Evolutionary conservation across 1,284 basidiomycete species (phyloP).

Genomic region (Cryptococcus sp.): DNA sequence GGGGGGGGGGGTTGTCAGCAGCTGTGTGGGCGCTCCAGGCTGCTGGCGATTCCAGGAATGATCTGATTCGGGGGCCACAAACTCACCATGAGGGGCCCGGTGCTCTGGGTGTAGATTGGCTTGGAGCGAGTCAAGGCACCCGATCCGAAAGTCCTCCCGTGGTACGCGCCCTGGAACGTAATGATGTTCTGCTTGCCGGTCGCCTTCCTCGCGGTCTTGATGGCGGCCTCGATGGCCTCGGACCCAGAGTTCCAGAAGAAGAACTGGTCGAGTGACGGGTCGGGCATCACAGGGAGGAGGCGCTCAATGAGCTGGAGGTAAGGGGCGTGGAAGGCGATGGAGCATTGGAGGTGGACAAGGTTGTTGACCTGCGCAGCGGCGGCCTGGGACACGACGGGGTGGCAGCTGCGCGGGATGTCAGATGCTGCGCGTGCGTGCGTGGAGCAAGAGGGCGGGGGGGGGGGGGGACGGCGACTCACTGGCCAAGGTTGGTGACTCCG

Average conservation of each 20-base stretch:
- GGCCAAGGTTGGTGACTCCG: conserved; percentile 41
- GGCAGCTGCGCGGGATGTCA: conserved; percentile 54
- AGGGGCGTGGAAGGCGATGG: conserved; percentile 60
- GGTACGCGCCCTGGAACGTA: conserved; percentile 81
- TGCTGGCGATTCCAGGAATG: too few species aligned
- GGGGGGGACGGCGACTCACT: conserved; percentile 21
- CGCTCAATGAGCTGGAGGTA: conserved; percentile 66
- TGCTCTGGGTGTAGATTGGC: conserved; percentile 79
- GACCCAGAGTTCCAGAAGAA: conserved; percentile 86
- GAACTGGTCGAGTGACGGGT: conserved; percentile 60
- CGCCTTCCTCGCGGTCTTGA: conserved; percentile 61
- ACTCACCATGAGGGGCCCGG: conserved; percentile 70
- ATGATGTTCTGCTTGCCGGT: conserved; percentile 86
- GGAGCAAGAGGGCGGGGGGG: not conserved
- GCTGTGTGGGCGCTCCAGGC: too few species aligned
- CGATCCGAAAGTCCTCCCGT: conserved; percentile 82
- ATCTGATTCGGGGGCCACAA: not conserved
- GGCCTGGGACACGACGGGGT: conserved; percentile 78
- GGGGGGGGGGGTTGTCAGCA: conserved; percentile 37
- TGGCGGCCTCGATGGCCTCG: conserved; percentile 45
- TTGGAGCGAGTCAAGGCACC: conserved; percentile 83
- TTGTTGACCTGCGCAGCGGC: conserved; percentile 79
- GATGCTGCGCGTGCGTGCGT: not conserved
- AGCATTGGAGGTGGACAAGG: conserved; percentile 70
- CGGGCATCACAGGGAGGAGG: conserved; percentile 43